A percentile compares a stretch with the other conserved stretches of the same genome.
Evolutionary conservation across 1,284 basidiomycete genomes (phyloP).

Genomic region (Polyporus tsugae): DNA sequence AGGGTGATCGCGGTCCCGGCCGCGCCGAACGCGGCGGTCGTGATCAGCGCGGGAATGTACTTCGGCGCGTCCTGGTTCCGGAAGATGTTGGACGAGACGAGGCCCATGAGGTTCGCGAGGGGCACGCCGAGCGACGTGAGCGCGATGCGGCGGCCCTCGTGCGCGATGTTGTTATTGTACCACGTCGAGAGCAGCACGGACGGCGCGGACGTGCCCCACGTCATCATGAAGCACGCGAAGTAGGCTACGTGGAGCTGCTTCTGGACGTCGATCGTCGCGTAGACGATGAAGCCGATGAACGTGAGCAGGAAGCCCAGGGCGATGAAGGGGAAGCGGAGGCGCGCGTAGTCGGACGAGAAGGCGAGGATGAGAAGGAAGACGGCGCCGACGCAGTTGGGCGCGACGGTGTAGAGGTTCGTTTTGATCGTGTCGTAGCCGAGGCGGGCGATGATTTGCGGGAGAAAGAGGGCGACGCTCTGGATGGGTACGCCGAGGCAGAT

Average conservation of each 20-base stretch:
- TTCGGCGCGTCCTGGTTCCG: conserved; percentile 55
- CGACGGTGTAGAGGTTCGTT: conserved; percentile 60
- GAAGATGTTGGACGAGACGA: conserved; percentile 62
- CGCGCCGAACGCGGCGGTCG: conserved; percentile 21
- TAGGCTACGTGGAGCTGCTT: conserved; percentile 52
- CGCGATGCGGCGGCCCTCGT: conserved; percentile 56
- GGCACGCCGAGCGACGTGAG: conserved; percentile 59
- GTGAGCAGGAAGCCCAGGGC: conserved; percentile 51
- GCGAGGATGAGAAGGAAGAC: conserved; percentile 55
- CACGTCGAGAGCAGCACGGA: conserved; percentile 57
- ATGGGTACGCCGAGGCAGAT: conserved; percentile 56
- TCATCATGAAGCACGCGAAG: conserved; percentile 58
- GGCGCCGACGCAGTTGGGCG: conserved; percentile 60
- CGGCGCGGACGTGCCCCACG: conserved; percentile 56
- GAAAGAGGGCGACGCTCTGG: conserved; percentile 58
- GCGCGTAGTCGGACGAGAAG: conserved; percentile 60
- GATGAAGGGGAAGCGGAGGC: conserved; percentile 38
- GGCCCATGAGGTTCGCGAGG: conserved; percentile 57
- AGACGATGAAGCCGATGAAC: conserved; percentile 58
- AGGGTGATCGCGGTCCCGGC: conserved; percentile 21
- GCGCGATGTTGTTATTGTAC: conserved; percentile 60
- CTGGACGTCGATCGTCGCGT: conserved; percentile 54
- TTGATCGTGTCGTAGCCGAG: conserved; percentile 58
- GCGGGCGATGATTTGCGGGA: conserved; percentile 59
- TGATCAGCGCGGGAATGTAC: conserved; percentile 21